phyloP scores from a whole-genome alignment of 179 eudicot genomes.

The Spinacia oleracea region DNA sequence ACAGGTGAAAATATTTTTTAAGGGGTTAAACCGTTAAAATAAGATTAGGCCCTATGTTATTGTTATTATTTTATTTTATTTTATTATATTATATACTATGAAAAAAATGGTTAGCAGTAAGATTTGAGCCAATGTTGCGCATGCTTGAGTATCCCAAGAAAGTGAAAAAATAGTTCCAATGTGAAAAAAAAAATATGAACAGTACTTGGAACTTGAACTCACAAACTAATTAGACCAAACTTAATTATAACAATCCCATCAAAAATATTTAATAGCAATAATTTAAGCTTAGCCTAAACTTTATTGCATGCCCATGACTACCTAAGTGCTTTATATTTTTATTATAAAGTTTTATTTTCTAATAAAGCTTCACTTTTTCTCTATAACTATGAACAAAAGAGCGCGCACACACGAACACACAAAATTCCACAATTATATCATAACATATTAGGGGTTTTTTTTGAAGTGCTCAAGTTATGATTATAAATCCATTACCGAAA shows the following conservation, averaged over 20 bases:
- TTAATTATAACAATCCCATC: conserved; percentile 23
- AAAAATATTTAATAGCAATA: conserved; percentile 21
- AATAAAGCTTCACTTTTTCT: conserved; percentile 22
- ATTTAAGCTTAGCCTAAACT: conserved; percentile 16
- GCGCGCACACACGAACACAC: conserved; percentile 27
- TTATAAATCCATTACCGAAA: conserved; percentile 31
- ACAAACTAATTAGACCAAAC: conserved; percentile 23
- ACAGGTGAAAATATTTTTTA: conserved; percentile 15
- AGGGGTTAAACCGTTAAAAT: not conserved
- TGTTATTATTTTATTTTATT: no score
- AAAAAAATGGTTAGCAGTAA: conserved; percentile 10
- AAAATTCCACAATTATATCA: conserved; percentile 27
- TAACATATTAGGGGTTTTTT: conserved; percentile 17
- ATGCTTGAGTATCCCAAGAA: conserved; percentile 49
- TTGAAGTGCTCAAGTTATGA: conserved; percentile 36
- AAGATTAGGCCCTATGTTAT: conserved; percentile 16
- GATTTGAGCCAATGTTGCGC: conserved; percentile 40
- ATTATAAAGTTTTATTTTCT: conserved; percentile 26
- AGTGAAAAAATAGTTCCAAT: conserved; percentile 27
- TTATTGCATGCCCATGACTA: conserved; percentile 18
- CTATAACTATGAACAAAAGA: conserved; percentile 26
- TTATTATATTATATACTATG: conserved; percentile 2
- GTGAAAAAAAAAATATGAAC: conserved; percentile 25
- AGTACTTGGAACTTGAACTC: conserved; percentile 52
- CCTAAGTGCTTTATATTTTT: conserved; percentile 31